Percentiles rank a stretch among this genome's conserved stretches.
Evolutionary conservation across 1,284 basidiomycete species (phyloP).

Genomic region (Ceratobasidium sp.): DNA sequence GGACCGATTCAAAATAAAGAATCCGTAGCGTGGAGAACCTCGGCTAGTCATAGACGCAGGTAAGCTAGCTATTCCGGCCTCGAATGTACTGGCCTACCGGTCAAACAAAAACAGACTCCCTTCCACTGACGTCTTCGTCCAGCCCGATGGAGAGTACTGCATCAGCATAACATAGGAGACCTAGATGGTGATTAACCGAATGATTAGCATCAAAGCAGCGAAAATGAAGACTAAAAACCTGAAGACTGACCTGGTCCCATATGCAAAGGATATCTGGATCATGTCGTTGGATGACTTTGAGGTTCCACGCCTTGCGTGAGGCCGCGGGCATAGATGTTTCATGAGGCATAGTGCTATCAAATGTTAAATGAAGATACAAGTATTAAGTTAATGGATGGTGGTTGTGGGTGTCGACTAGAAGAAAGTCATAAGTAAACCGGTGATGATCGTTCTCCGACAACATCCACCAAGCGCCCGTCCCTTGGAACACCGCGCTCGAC

Average conservation of each 20-base stretch:
- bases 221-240: background rate
- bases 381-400: background rate
- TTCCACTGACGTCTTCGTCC: conserved; percentile 87
- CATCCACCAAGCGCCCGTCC: conserved; percentile 10
- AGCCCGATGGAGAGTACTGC: conserved; percentile 50
- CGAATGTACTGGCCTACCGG: conserved; percentile 62
- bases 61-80: background rate
- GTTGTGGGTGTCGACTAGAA: background rate
- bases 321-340: conserved; percentile 64
- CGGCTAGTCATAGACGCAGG: conserved; percentile 25
- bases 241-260: conserved; percentile 72
- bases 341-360: conserved; percentile 56
- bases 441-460: conserved; percentile 32
- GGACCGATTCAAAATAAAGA: conserved; percentile 87
- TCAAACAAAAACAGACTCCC: conserved; percentile 91
- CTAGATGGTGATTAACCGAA: conserved; percentile 56
- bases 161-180: conserved; percentile 65
- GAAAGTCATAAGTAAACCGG: conserved; percentile 5
- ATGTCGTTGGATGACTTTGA: conserved; percentile 82
- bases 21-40: conserved; percentile 76
- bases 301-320: conserved; percentile 61
- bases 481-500: too few relatives aligned
- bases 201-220: background rate
- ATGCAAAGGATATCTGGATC: conserved; percentile 83
- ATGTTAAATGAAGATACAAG: background rate